Percentiles rank a stretch among this genome's conserved stretches.
Evolutionary conservation across 2,329 filamentous ascomycete species (phyloP).

Genomic region (Simplicillium sp.): DNA sequence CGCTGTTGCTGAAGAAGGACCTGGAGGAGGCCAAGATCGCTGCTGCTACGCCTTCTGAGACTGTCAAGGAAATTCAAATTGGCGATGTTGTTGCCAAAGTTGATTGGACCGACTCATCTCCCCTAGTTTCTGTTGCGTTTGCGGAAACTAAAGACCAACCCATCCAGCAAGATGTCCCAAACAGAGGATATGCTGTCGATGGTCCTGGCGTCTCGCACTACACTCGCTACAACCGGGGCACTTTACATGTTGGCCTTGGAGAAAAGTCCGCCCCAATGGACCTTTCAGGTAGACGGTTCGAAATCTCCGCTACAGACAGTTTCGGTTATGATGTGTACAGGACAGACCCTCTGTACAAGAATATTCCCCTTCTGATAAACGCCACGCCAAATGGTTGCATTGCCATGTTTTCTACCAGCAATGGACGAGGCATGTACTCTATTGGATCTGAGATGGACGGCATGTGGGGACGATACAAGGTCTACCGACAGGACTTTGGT

Average conservation of each 20-base stretch:
- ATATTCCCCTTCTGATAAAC: conserved; percentile 64
- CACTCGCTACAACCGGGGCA: conserved; percentile 49
- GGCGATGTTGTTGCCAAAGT: conserved; percentile 43
- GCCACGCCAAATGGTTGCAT: conserved; percentile 54
- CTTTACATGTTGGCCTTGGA: conserved; percentile 60
- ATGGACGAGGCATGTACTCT: conserved; percentile 54
- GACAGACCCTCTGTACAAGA: conserved; percentile 67
- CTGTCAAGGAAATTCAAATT: conserved; percentile 32
- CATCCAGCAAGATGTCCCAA: conserved; percentile 52
- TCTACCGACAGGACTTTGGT: conserved; percentile 63
- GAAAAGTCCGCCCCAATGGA: conserved; percentile 69
- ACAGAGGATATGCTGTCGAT: conserved; percentile 57
- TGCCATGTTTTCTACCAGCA: conserved; percentile 58
- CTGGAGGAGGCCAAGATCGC: conserved; percentile 20
- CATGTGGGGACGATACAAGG: conserved; percentile 66
- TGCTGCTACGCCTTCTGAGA: conserved; percentile 18
- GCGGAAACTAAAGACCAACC: conserved; percentile 34
- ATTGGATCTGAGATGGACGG: conserved; percentile 67
- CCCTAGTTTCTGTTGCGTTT: conserved; percentile 46
- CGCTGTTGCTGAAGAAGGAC: conserved; percentile 28
- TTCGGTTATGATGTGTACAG: conserved; percentile 65
- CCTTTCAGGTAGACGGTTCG: conserved; percentile 55
- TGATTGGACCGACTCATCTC: conserved; percentile 44
- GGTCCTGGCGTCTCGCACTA: conserved; percentile 55
- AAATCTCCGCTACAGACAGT: conserved; percentile 58